These are phyloP conservation scores for Colletotrichum costaricense DNA, from an alignment of 2,329 filamentous ascomycete species.

Conservation along the genomic window DNA sequence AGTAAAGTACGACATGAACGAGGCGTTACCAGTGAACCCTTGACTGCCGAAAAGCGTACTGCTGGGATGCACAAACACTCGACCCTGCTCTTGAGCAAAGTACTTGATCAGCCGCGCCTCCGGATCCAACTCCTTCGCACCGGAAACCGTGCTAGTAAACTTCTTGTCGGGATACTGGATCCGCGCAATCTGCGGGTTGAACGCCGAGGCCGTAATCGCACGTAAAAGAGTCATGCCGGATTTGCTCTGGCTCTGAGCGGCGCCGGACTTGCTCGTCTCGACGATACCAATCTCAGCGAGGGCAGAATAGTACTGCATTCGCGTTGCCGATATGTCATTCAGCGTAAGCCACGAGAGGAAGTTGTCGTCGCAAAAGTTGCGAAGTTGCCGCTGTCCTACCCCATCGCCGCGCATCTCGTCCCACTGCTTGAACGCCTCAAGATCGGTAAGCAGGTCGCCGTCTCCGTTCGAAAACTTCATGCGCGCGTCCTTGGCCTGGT, in stretches of 20 bases:
- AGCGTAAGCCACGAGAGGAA: conserved; percentile 88
- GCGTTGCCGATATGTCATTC: conserved; percentile 87
- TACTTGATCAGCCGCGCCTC: conserved; percentile 94
- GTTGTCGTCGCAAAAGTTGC: conserved; percentile 85
- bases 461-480: conserved; percentile 79
- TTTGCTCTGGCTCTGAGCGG: conserved; percentile 44
- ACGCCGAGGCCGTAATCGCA: conserved; percentile 78
- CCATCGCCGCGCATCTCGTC: conserved; percentile 71
- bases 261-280: conserved; percentile 45
- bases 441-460: conserved; percentile 89
- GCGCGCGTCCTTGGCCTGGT: conserved; percentile 82
- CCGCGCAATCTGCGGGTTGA: conserved; percentile 87
- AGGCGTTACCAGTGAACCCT: conserved; percentile 77
- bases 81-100: conserved; percentile 85
- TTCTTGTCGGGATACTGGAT: conserved; percentile 97
- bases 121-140: conserved; percentile 91
- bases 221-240: conserved; percentile 64
- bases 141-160: conserved; percentile 86
- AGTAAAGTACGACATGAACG: conserved; percentile 89
- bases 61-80: conserved; percentile 93
- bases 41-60: conserved; percentile 89
- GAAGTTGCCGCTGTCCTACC: conserved; percentile 70
- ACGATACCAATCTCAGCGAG: conserved; percentile 89
- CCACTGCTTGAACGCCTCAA: conserved; percentile 88
- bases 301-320: conserved; percentile 85